Conservation (phyloP, 2,329 filamentous ascomycete species). For the Plenodomus lindquistii region DNA sequence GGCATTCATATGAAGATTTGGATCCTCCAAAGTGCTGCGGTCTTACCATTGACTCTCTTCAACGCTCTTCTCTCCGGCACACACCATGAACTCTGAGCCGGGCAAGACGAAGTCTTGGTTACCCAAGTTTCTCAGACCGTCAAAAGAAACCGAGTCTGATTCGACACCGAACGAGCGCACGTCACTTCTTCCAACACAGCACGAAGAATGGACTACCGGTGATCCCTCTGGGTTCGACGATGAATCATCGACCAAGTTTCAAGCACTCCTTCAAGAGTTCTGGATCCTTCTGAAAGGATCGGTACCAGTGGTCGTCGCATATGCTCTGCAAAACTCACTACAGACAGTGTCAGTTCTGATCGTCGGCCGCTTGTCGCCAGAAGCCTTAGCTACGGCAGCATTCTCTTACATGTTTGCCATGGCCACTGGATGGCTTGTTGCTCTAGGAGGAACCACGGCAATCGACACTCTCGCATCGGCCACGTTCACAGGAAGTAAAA, state of each 20-base stretch:
- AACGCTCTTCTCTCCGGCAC: not conserved
- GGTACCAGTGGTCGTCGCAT: conserved; percentile 79
- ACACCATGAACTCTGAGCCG: conserved; percentile 27
- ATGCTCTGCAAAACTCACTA: conserved; percentile 81
- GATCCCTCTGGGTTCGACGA: conserved; percentile 47
- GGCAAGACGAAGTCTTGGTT: conserved; percentile 33
- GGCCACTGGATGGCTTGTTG: conserved; percentile 85
- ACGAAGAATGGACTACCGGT: conserved; percentile 41
- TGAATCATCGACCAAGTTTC: conserved; percentile 36
- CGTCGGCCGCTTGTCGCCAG: conserved; percentile 76
- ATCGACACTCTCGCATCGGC: conserved; percentile 84
- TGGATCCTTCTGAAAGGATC: conserved; percentile 70
- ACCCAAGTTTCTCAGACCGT: conserved; percentile 28
- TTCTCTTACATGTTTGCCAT: conserved; percentile 96
- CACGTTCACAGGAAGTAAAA: conserved; percentile 77
- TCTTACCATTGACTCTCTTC: not conserved
- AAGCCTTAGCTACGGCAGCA: conserved; percentile 78
- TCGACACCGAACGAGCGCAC: conserved; percentile 48
- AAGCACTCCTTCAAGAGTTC: conserved; percentile 61
- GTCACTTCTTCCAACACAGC: conserved; percentile 47
- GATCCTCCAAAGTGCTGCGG: not conserved
- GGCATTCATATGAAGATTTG: conserved; percentile 2
- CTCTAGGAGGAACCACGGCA: conserved; percentile 81
- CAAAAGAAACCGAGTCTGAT: conserved; percentile 18
- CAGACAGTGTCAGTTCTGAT: conserved; percentile 83